Evolutionary conservation across 2,329 filamentous ascomycete species (phyloP), one percentile per base, ranked within the genome.

Genomic region (Aspergillus pseudoterreus): DNA sequence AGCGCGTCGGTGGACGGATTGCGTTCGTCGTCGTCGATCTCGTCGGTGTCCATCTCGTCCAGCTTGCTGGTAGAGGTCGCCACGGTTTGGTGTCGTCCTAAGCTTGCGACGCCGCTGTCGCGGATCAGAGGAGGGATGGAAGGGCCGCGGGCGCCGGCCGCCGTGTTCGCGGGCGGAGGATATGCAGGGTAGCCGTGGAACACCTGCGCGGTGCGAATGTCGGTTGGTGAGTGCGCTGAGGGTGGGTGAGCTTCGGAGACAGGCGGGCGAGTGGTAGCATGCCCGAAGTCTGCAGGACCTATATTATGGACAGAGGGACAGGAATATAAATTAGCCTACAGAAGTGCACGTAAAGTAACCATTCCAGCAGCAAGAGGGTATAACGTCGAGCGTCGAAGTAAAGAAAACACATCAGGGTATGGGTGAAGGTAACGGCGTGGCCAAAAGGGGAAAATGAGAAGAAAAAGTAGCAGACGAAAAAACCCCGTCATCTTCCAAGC

Each of bases 131-230:
- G 82, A 4, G 82, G 76, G 77, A 92, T 86, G 17, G 84, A 77
- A 38, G 78, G 77, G 11, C 65, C 79, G 49, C 78, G 79, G 55
- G 74, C 74, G 47, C 77, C 78, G 54, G 80, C 74, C 53, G 77
- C 75, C 43, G 84, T 73, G 64, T 82, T 79, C 22, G 58, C 53
- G 10, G 65, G 51, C 48, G 76, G 77, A 49, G 85, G 82, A 64
- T 88, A 90, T 27, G 79, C 79, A 35, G 82, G 78, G 64, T 91
- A 90, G 44, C 82, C 82, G 45, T 82, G 78, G 71, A 94, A 95
- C 59, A 86, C 85, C 55, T 94, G 88, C 39, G 83, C 76, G 51
- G 86, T 85, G 60, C 89, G 86, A 55, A 88, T 79, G 64, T 92
- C 87, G 56, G 84, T 81, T 54, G 79, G 73, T 49, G 82, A 77